phyloP scores from a whole-genome alignment of 2,329 filamentous ascomycete genomes.

The Fusarium chuoi region DNA sequence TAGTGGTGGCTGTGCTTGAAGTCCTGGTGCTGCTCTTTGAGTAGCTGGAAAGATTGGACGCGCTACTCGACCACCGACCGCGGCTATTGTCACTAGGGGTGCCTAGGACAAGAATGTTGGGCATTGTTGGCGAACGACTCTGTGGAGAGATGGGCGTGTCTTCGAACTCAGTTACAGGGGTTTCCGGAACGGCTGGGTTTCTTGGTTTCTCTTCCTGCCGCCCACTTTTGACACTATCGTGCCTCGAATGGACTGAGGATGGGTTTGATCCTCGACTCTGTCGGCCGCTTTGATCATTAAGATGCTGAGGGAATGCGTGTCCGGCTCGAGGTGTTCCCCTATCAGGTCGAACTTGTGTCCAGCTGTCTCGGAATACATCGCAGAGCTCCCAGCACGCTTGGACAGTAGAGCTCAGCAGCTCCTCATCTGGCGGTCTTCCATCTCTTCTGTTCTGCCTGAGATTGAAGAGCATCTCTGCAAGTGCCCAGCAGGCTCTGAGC shows the following conservation, averaged over 20 bases:
- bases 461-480: slow-evolving; percentile 94
- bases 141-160: slow-evolving; percentile 87
- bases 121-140: slow-evolving; percentile 77
- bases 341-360: slow-evolving; percentile 88
- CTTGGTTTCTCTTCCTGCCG: slow-evolving; percentile 60
- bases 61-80: slow-evolving; percentile 83
- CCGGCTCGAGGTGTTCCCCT: slow-evolving; percentile 84
- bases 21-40: slow-evolving; percentile 75
- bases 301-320: slow-evolving; percentile 76
- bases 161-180: slow-evolving; percentile 94
- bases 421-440: slow-evolving; percentile 78
- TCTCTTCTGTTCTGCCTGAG: slow-evolving; percentile 84
- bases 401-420: slow-evolving; percentile 85
- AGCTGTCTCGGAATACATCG: slow-evolving; percentile 91
- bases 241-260: slow-evolving; percentile 62
- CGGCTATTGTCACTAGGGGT: slow-evolving; percentile 69
- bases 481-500: slow-evolving; percentile 85
- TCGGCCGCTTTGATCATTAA: slow-evolving; percentile 60
- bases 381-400: slow-evolving; percentile 96
- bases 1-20: slow-evolving; percentile 78
- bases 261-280: slow-evolving; percentile 63
- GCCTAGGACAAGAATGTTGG: slow-evolving; percentile 89
- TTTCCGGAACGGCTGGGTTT: slow-evolving; percentile 76
- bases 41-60: slow-evolving; percentile 81
- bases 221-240: slow-evolving; percentile 61